Conservation (phyloP, 116 monocot genomes). For the Posidonia oceanica region DNA sequence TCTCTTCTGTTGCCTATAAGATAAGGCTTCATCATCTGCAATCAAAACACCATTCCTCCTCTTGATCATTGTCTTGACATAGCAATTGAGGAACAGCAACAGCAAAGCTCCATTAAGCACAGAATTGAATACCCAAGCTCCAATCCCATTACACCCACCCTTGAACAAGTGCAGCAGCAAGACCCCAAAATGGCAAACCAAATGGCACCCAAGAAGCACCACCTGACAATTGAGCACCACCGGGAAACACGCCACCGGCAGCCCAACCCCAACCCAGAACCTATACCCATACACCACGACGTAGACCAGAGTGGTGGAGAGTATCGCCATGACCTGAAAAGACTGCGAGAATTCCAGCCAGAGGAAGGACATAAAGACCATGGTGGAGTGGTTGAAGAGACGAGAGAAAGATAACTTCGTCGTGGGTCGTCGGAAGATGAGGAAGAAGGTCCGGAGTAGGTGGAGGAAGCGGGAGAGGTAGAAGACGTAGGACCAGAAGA, state of each 20-base stretch:
- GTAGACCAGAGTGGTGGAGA: conserved; percentile 44
- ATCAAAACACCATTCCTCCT: too few species aligned
- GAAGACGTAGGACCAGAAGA: conserved; percentile 94
- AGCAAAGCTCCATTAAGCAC: conserved; percentile 36
- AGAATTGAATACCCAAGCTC: conserved; percentile 54
- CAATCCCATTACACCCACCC: conserved; percentile 53
- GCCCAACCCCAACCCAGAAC: conserved; percentile 44
- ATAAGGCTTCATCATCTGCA: too few species aligned
- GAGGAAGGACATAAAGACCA: conserved; percentile 62
- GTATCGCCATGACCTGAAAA: conserved; percentile 62
- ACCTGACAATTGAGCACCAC: conserved; percentile 32
- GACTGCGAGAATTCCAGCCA: conserved; percentile 99
- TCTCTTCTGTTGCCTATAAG: too few species aligned
- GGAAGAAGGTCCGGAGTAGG: conserved; percentile 52
- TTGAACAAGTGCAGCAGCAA: conserved; percentile 24
- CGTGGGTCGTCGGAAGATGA: conserved; percentile 32
- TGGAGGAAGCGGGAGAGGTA: conserved; percentile 84
- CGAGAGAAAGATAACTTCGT: conserved; percentile 5
- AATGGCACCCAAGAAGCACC: conserved; percentile 29
- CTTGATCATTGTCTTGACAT: conserved; percentile 12
- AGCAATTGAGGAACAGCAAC: conserved; percentile 27
- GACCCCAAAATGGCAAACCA: conserved; percentile 34
- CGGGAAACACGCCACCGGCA: conserved; percentile 22
- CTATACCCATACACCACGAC: conserved; percentile 42
- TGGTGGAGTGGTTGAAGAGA: conserved; percentile 33